A percentile compares a stretch with the other conserved stretches of the same genome.
These are phyloP conservation scores for Stephanodiscus minutulus DNA, from an alignment of 108 stramenopile genomes.

Conservation along the genomic window DNA sequence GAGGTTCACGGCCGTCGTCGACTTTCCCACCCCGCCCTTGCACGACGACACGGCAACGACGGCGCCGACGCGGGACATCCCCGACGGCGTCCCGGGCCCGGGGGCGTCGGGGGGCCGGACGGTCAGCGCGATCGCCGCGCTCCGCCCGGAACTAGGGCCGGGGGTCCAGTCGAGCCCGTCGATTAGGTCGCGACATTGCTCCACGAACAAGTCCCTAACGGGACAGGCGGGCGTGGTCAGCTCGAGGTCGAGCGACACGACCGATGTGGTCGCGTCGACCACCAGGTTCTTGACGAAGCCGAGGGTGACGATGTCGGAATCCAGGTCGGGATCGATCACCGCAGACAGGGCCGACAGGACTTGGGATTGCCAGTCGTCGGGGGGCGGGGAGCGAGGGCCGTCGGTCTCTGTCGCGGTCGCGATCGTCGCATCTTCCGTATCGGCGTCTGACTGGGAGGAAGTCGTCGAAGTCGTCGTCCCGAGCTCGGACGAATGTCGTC, in stretches of 20 bases:
- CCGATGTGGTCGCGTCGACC: conserved; percentile 54
- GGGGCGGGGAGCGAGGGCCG: conserved; percentile 46
- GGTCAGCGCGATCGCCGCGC: conserved; percentile 64
- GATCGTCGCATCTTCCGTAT: background rate
- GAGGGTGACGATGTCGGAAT: conserved; percentile 74
- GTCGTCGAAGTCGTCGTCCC: background rate
- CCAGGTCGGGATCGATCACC: conserved; percentile 80
- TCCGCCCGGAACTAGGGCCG: conserved; percentile 8
- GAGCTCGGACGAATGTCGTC: background rate
- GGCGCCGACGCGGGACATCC: conserved; percentile 76
- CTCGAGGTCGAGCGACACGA: conserved; percentile 69
- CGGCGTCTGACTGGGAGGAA: background rate
- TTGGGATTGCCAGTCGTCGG: conserved; percentile 69
- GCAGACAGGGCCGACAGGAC: conserved; percentile 59
- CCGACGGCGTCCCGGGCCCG: conserved; percentile 40
- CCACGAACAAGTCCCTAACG: conserved; percentile 67
- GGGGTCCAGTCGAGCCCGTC: conserved; percentile 53
- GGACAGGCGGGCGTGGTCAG: conserved; percentile 82
- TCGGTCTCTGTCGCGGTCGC: too few species aligned
- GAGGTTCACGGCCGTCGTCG: conserved; percentile 94
- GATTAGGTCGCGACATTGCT: conserved; percentile 67
- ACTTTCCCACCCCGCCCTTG: conserved; percentile 98
- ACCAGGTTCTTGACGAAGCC: conserved; percentile 74
- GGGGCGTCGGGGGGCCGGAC: conserved; percentile 52
- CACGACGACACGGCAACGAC: conserved; percentile 84